Evolutionary conservation across 257 asterid species (phyloP).

Genomic region (Nemophila menziesii): DNA sequence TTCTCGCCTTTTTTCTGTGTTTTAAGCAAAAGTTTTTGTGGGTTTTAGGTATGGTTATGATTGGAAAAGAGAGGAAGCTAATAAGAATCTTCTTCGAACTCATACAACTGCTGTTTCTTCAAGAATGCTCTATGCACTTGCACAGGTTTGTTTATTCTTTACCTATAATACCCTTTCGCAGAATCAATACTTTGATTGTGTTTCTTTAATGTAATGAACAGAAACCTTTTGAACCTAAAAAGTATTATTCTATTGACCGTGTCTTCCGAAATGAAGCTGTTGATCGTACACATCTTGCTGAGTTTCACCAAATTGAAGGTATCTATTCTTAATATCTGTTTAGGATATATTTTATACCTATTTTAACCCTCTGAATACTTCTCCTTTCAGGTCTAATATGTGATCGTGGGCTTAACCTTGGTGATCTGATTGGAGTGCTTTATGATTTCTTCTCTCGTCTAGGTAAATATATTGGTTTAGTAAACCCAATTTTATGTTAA

Average conservation of each 20-base stretch:
- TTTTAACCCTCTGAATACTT: conserved; percentile 1
- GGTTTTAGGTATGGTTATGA: conserved; percentile 70
- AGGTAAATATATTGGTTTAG: conserved; percentile 47
- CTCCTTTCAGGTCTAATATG: conserved; percentile 60
- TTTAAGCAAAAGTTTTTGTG: conserved; percentile 1
- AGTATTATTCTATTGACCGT: conserved; percentile 89
- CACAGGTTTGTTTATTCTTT: conserved; percentile 42
- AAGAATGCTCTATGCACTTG: conserved; percentile 84
- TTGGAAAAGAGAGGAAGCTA: conserved; percentile 96
- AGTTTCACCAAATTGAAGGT: conserved; percentile 99
- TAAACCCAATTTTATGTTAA: no score
- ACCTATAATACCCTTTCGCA: background rate
- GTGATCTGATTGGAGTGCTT: conserved; percentile 89
- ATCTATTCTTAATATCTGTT: conserved; percentile 1
- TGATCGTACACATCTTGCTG: conserved; percentile 97
- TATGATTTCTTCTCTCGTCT: conserved; percentile 78
- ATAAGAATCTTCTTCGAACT: conserved; percentile 91
- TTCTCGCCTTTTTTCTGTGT: conserved; percentile 5
- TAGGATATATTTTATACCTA: background rate
- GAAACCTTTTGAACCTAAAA: conserved; percentile 78
- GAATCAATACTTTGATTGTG: background rate
- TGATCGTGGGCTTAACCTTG: conserved; percentile 88
- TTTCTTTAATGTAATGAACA: conserved; percentile 16
- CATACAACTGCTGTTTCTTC: conserved; percentile 98
- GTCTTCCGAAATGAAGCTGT: conserved; percentile 98